These are phyloP conservation scores for Lasiosphaeria hispida DNA, from an alignment of 495 filamentous ascomycete species.

Conservation along the genomic window DNA sequence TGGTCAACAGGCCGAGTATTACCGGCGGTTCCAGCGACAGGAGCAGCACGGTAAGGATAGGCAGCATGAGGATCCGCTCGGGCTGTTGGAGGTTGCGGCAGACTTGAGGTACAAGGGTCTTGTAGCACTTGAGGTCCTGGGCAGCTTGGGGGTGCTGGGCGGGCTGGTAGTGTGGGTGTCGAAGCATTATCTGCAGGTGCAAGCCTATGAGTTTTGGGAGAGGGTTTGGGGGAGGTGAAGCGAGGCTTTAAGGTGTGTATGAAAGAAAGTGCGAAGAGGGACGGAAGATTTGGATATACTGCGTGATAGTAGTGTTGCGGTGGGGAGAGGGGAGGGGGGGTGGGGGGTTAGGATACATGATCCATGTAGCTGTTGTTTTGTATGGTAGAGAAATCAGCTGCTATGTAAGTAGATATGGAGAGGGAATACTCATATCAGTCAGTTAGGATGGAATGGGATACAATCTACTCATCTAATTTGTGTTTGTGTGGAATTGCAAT, in stretches of 20 bases:
- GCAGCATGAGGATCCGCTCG: conserved; percentile 65
- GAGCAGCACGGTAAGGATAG: neutral
- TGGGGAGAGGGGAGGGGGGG: neutral
- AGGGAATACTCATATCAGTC: neutral
- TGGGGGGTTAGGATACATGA: neutral
- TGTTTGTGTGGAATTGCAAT: neutral
- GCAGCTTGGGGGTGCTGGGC: conserved; percentile 69
- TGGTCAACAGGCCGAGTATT: no score
- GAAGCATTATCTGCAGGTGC: conserved; percentile 30
- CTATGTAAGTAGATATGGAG: neutral
- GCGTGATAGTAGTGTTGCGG: neutral
- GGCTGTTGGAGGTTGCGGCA: conserved; percentile 68
- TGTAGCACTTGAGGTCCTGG: conserved; percentile 73
- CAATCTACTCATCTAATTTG: neutral
- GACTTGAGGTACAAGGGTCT: conserved; percentile 64
- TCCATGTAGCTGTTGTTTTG: neutral
- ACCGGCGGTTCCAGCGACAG: neutral
- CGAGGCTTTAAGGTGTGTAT: neutral
- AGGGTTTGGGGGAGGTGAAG: conserved; percentile 22
- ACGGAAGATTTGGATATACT: neutral
- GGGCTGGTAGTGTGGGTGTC: conserved; percentile 67
- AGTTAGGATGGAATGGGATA: no score
- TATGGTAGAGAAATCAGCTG: conserved; percentile 2
- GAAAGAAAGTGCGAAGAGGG: neutral
- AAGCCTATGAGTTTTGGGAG: conserved; percentile 30